These are phyloP conservation scores for Trametes sp. DNA, from an alignment of 1,284 basidiomycete species.

Conservation along the genomic window DNA sequence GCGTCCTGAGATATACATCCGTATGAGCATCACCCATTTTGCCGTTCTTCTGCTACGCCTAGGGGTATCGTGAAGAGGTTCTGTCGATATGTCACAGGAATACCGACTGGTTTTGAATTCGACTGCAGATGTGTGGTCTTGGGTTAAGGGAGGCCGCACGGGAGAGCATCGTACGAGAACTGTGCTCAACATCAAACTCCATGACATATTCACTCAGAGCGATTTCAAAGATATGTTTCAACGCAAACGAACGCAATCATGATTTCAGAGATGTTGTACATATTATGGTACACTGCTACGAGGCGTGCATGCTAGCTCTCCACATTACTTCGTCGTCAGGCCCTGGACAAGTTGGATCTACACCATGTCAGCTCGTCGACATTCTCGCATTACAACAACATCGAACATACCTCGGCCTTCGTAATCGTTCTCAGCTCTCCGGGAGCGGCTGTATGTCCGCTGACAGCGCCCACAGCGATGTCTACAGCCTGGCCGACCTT, in stretches of 20 bases:
- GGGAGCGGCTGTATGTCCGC: conserved; percentile 64
- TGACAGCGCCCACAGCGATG: conserved; percentile 60
- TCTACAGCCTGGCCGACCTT: conserved; percentile 56
- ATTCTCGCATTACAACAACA: no score
- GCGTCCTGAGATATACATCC: neutral
- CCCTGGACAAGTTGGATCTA: conserved; percentile 43
- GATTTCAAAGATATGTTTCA: no score
- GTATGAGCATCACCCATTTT: no score
- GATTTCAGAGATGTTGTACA: conserved; percentile 2
- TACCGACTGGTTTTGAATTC: no score
- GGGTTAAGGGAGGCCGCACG: no score
- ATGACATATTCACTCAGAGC: no score
- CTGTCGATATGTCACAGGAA: no score
- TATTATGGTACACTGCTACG: neutral
- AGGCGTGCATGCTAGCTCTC: neutral
- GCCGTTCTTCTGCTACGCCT: no score
- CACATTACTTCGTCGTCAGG: conserved; percentile 28
- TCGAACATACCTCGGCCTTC: conserved; percentile 70
- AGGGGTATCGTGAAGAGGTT: no score
- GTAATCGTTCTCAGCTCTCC: conserved; percentile 71
- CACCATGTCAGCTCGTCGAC: neutral
- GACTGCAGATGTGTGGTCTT: no score
- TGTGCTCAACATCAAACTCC: neutral
- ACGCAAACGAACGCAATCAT: no score
- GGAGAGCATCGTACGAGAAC: no score